These are phyloP conservation scores for Daldinia concentrica DNA, from an alignment of 495 filamentous ascomycete species.

Conservation along the genomic window DNA sequence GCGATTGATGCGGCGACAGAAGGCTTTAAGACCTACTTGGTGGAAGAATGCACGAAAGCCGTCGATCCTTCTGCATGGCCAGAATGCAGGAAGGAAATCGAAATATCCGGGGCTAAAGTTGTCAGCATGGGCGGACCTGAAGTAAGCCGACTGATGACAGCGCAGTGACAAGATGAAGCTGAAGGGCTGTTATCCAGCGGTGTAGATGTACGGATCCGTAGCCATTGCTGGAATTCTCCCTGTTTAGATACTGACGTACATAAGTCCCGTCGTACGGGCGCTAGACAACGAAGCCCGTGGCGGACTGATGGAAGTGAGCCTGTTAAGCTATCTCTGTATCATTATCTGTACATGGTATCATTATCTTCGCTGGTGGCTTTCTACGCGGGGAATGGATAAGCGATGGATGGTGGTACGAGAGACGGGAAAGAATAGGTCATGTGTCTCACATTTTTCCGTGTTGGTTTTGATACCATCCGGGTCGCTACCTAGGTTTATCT, in stretches of 20 bases:
- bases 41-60: slow-evolving; percentile 79
- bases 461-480: not conserved
- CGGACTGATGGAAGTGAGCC: slow-evolving; percentile 15
- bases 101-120: slow-evolving; percentile 56
- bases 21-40: slow-evolving; percentile 79
- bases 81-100: slow-evolving; percentile 64
- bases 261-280: not conserved
- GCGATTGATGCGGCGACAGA: slow-evolving; percentile 78
- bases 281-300: not conserved
- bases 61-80: slow-evolving; percentile 71
- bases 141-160: slow-evolving; percentile 49
- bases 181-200: too few relatives aligned
- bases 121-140: slow-evolving; percentile 54
- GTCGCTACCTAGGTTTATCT: too few relatives aligned
- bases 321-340: too few relatives aligned
- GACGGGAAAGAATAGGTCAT: not conserved
- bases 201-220: not conserved
- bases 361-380: not conserved
- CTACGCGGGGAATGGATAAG: not conserved
- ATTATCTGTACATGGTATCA: not conserved
- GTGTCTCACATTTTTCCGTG: not conserved
- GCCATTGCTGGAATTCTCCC: not conserved
- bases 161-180: slow-evolving; percentile 9
- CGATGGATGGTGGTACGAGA: not conserved
- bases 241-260: not conserved